Percentiles rank a stretch among this genome's conserved stretches.
Conservation (phyloP, 1,284 basidiomycete species). For the Ganoderma sinense region DNA sequence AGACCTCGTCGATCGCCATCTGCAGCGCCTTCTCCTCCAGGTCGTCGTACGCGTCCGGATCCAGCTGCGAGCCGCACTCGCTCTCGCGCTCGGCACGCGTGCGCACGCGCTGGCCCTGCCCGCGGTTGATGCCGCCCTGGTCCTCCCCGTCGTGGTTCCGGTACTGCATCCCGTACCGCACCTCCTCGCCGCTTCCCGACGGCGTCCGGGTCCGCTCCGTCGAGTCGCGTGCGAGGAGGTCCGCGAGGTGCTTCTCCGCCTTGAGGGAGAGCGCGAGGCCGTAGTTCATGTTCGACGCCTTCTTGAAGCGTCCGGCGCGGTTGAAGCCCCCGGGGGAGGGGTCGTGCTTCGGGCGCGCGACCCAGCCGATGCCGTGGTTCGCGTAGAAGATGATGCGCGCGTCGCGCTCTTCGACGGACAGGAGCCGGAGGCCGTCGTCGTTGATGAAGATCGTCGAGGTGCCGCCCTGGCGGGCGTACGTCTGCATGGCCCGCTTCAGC, state of each 20-base stretch:
- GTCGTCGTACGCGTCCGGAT: slow-evolving; percentile 39
- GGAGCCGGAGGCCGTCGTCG: slow-evolving; percentile 59
- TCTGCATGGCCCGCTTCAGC: slow-evolving; percentile 54
- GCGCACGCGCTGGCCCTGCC: slow-evolving; percentile 29
- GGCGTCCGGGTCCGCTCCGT: no score
- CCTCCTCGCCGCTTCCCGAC: slow-evolving; percentile 29
- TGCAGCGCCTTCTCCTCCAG: slow-evolving; percentile 50
- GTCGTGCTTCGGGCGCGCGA: slow-evolving; percentile 78
- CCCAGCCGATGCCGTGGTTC: slow-evolving; percentile 84
- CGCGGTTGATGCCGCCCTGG: slow-evolving; percentile 36
- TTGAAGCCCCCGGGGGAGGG: slow-evolving; percentile 64
- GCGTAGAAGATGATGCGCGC: slow-evolving; percentile 79
- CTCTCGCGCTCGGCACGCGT: not conserved
- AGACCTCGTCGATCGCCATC: slow-evolving; percentile 52
- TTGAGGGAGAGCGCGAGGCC: slow-evolving; percentile 75
- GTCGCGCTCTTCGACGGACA: slow-evolving; percentile 67
- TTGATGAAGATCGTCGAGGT: slow-evolving; percentile 58
- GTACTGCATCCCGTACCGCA: slow-evolving; percentile 45
- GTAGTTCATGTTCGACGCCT: slow-evolving; percentile 92
- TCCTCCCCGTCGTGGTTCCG: slow-evolving; percentile 43
- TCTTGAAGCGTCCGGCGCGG: slow-evolving; percentile 90
- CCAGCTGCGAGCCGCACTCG: slow-evolving; percentile 22
- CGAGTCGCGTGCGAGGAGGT: slow-evolving; percentile 46
- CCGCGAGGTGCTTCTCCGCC: slow-evolving; percentile 75
- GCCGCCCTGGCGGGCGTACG: slow-evolving; percentile 60